Base-by-base conservation (phyloP, 2,329 filamentous ascomycete genomes). In the Colletotrichum tofieldiae region DNA sequence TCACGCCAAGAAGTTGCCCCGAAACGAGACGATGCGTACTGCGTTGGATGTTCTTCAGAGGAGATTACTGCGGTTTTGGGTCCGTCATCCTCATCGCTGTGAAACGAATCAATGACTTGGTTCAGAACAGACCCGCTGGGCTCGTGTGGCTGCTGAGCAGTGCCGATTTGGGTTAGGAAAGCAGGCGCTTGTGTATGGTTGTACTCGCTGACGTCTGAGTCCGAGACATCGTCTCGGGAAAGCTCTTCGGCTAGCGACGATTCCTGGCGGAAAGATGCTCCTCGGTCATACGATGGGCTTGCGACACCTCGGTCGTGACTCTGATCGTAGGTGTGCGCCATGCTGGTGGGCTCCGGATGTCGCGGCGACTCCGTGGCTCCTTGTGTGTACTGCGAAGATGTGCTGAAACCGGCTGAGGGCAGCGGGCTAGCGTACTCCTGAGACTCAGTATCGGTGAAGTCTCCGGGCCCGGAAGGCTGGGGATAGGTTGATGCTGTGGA, bases 141-240 rank as follows among this genome's bases (percentile, higher is more conserved):
- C 16, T 35, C 14, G 23, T 43, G 32, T 23, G 35, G 47, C n/a
- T 56, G 56, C 35, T 71, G 71, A 41, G 61, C n/a, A 6, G 45
- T 18, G 45, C 47, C 49, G 45, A 64, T 54, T 14, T 69, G 69
- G 23, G 69, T 65, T 2, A 72, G 47, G 65, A 72, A 69, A 5
- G 69, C 51, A 1, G 69, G 65, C 3, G 52, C 58, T 20, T 37
- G 23, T 1, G 65, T 43, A 20, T 51, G 60, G 9, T 55, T 47
- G 14, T 65, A 74, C 23, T 74, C 72, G 32, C 59, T 26, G 18
- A 45, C 73, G 16, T 68, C 49, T 14, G 49, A 68, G 16, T 72
- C 60, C 4, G 76, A 77, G 43, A 79, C 77, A 7, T 74, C 69
- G 29, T 72, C 71, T 32, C 58, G 61, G 14, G 51, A 47, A 16